Evolutionary conservation across 2,329 filamentous ascomycete species (phyloP), one percentile per base, ranked within the genome.

Genomic region (Thelonectria discophora): DNA sequence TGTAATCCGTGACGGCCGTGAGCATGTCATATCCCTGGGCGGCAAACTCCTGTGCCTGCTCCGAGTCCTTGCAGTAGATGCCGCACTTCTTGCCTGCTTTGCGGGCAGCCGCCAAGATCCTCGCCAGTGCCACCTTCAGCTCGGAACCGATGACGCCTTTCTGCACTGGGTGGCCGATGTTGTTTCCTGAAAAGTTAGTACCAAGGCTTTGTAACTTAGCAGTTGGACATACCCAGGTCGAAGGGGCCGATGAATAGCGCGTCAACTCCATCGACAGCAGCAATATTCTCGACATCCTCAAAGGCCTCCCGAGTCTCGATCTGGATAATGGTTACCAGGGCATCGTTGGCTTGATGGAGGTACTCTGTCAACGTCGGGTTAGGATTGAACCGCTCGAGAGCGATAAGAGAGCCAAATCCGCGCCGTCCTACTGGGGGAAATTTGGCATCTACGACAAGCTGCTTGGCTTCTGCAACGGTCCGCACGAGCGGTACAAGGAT

Each of bases 261-360:
- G 63, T 90, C 88, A 21, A 90, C 79, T 3, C 86, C 86, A 3
- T 85, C 76, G 21, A 88, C 78, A 17, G 82, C 79, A 42, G 86
- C 86, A 72, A 90, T 90, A 49, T 84, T 84, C 30, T 89, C 86
- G 1, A 90, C 82, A 12, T 76, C 76, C 1, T 86, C 82, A 13
- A 90, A 77, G 1, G 87, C 87, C 71, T 89, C 87, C 62, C 79
- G 78, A 0, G 88, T 90, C 76, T 90, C 88, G 54, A 90, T 90
- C 73, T 90, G 88, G 11, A 90, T 86, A 76, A 89, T 88, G n/a
- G 85, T 88, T 60, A 90, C 72, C 20, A 90, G 79, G 30, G 74
- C 67, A 56, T 83, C 77, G 62, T 85, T 84, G 46, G 82, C 82
- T 39, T 80, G 76, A 61, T 80, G 76, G 66, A 84, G 78, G 61